phyloP scores from a whole-genome alignment of 1,284 basidiomycete genomes.

The Veloboletus limbatus region DNA sequence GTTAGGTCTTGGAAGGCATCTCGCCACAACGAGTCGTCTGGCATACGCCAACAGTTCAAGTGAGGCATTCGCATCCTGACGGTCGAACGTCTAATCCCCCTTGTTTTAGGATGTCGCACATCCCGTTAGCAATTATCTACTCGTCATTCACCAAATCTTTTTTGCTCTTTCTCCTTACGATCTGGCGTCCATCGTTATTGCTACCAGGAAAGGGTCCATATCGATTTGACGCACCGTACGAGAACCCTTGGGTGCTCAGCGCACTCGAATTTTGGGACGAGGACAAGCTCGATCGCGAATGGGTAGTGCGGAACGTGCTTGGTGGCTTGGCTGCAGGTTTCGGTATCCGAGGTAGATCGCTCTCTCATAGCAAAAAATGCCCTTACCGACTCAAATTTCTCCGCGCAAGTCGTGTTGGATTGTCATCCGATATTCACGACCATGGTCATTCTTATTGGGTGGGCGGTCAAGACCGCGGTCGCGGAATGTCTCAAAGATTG shows the following conservation, averaged over 20 bases:
- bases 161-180: constrained; percentile 76
- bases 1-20: constrained; percentile 23
- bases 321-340: constrained; percentile 83
- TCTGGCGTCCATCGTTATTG: constrained; percentile 65
- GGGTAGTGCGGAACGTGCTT: constrained; percentile 80
- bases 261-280: constrained; percentile 58
- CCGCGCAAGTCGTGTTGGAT: constrained; percentile 65
- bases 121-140: constrained; percentile 81
- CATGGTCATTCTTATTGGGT: constrained; percentile 72
- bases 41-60: constrained; percentile 61
- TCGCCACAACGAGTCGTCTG: constrained; percentile 36
- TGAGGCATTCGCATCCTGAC: constrained; percentile 24
- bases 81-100: neutral
- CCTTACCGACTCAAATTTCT: constrained; percentile 26
- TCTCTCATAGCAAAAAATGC: neutral
- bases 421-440: constrained; percentile 76
- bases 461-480: constrained; percentile 68
- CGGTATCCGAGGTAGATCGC: constrained; percentile 52
- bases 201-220: constrained; percentile 24
- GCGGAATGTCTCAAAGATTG: constrained; percentile 60
- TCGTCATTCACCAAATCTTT: constrained; percentile 87
- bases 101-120: constrained; percentile 57
- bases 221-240: constrained; percentile 27
- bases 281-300: constrained; percentile 72
- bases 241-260: constrained; percentile 35